Evolutionary conservation across 2,329 filamentous ascomycete species (phyloP).

Genomic region (Exophiala phaeomuriformis): DNA sequence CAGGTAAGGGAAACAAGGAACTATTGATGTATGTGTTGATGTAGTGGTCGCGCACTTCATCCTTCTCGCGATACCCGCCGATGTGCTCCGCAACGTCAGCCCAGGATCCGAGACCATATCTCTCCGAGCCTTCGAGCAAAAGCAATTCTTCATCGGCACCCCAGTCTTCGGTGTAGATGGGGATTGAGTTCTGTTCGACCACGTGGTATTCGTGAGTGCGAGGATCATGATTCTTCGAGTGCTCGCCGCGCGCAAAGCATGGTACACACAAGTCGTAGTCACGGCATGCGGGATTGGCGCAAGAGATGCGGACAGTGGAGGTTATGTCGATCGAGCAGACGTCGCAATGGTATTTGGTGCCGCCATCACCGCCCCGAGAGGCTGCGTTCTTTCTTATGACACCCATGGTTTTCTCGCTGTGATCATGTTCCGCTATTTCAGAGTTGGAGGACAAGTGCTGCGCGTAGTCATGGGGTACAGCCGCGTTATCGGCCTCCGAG

Average conservation of each 20-base stretch:
- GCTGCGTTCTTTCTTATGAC: constrained; percentile 95
- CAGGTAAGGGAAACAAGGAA: constrained; percentile 74
- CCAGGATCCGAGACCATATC: constrained; percentile 94
- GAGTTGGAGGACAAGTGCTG: constrained; percentile 29
- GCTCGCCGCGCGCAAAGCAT: constrained; percentile 78
- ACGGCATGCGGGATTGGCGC: constrained; percentile 71
- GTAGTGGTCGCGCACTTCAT: constrained; percentile 94
- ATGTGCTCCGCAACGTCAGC: constrained; percentile 97
- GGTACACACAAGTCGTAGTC: constrained; percentile 97
- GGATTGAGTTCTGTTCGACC: constrained; percentile 96
- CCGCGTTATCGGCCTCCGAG: constrained; percentile 12
- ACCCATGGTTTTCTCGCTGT: constrained; percentile 57
- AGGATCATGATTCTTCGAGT: constrained; percentile 77
- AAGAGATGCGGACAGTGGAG: constrained; percentile 91
- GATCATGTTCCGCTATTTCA: constrained; percentile 37
- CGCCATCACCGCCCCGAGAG: constrained; percentile 73
- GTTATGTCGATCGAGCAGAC: constrained; percentile 95
- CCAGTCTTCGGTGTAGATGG: constrained; percentile 92
- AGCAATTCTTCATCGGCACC: constrained; percentile 95
- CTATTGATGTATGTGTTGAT: constrained; percentile 80
- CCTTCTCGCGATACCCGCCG: constrained; percentile 85
- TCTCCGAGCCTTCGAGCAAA: constrained; percentile 86
- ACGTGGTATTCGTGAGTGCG: constrained; percentile 81
- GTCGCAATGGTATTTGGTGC: constrained; percentile 95
- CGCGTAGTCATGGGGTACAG: constrained; percentile 18